Conservation (phyloP, 78 protist species). For the Dictyostelium firmibasis region DNA sequence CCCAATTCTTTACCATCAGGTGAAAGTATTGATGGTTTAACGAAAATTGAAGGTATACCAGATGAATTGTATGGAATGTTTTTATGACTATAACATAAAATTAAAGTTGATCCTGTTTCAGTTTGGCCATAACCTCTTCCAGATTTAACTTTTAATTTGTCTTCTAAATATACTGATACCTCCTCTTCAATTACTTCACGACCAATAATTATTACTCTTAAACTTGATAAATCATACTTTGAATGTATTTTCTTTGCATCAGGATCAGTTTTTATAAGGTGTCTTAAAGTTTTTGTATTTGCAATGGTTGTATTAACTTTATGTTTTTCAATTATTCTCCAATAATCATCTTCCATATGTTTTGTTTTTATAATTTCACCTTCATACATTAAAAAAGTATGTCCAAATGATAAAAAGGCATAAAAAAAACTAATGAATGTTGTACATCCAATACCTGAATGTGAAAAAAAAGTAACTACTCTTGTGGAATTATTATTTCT, state of each 20-base stretch:
- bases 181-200: background rate
- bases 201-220: background rate
- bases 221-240: background rate
- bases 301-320: background rate
- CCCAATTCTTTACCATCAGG: background rate
- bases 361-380: slow-evolving; percentile 47
- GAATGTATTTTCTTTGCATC: background rate
- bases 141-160: background rate
- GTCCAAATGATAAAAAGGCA: slow-evolving; percentile 23
- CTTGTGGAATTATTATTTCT: background rate
- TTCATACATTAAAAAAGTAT: slow-evolving; percentile 54
- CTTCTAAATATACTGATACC: background rate
- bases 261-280: slow-evolving; percentile 5
- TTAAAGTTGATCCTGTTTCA: background rate
- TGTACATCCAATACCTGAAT: slow-evolving; percentile 80
- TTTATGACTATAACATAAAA: background rate
- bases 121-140: background rate
- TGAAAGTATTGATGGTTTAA: background rate
- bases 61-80: background rate
- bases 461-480: too few species aligned
- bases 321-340: slow-evolving; percentile 51
- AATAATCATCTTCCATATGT: slow-evolving; percentile 6
- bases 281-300: background rate
- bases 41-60: background rate
- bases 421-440: background rate